These are phyloP conservation scores for Claviceps cyperi DNA, from an alignment of 2,329 filamentous ascomycete species.

Conservation along the genomic window DNA sequence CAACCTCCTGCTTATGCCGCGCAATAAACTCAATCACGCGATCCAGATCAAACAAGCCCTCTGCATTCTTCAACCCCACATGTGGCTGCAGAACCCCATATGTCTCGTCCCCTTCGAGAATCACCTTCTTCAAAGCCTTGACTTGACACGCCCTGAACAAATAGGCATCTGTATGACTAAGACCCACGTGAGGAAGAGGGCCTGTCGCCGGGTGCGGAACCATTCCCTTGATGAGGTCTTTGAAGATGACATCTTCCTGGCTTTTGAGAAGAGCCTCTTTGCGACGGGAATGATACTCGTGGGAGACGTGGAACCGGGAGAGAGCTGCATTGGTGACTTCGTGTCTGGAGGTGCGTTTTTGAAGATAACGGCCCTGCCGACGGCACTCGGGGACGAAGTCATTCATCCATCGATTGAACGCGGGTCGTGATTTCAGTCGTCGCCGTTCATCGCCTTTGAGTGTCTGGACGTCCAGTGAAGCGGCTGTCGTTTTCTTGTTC, in stretches of 20 bases:
- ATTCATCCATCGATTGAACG: constrained; percentile 46
- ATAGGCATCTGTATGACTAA: background rate
- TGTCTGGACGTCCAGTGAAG: constrained; percentile 17
- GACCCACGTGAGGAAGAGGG: constrained; percentile 4
- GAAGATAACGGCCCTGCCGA: constrained; percentile 21
- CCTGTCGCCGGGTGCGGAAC: constrained; percentile 10
- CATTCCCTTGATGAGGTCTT: constrained; percentile 26
- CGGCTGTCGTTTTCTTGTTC: background rate
- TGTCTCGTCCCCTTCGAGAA: constrained; percentile 28
- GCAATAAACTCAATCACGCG: constrained; percentile 27
- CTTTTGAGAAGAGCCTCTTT: constrained; percentile 25
- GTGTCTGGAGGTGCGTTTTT: constrained; percentile 21
- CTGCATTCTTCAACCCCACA: constrained; percentile 15
- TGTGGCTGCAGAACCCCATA: constrained; percentile 20
- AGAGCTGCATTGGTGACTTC: constrained; percentile 40
- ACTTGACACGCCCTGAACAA: constrained; percentile 7
- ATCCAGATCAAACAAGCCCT: constrained; percentile 30
- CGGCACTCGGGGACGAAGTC: constrained; percentile 45
- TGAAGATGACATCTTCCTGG: constrained; percentile 29
- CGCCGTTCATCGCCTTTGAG: constrained; percentile 42
- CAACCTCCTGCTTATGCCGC: constrained; percentile 23
- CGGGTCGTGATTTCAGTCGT: constrained; percentile 37
- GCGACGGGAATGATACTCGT: constrained; percentile 30
- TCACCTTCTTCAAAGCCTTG: constrained; percentile 32
- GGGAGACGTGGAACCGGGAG: constrained; percentile 28